A percentile compares a stretch with the other conserved stretches of the same genome.
These are phyloP conservation scores for Dendrobium huoshanense DNA, from an alignment of 106 monocot genomes.

Conservation along the genomic window DNA sequence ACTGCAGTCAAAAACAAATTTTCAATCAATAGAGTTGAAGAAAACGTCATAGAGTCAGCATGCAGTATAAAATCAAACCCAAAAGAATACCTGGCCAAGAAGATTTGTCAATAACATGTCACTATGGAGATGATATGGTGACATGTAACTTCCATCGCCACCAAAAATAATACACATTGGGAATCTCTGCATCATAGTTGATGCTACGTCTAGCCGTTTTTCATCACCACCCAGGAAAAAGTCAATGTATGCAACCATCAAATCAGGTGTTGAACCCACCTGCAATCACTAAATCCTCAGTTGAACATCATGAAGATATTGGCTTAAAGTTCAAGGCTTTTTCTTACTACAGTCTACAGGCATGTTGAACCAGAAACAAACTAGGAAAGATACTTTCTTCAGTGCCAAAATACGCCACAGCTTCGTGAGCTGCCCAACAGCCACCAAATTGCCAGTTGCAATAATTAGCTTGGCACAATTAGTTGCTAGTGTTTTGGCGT, in stretches of 20 bases:
- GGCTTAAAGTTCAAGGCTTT: too few species aligned
- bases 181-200: slow-evolving; percentile 61
- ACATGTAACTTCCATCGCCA: slow-evolving; percentile 94
- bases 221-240: slow-evolving; percentile 98
- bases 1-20: slow-evolving; percentile 30
- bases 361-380: too few species aligned
- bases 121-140: slow-evolving; percentile 78
- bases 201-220: slow-evolving; percentile 59
- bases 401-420: too few species aligned
- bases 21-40: slow-evolving; percentile 5
- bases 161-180: slow-evolving; percentile 93
- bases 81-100: slow-evolving; percentile 65
- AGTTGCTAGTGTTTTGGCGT: too few species aligned
- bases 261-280: slow-evolving; percentile 95
- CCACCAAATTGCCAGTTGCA: too few species aligned
- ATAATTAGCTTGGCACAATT: too few species aligned
- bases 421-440: too few species aligned
- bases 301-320: neutral
- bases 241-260: slow-evolving; percentile 93
- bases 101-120: slow-evolving; percentile 81
- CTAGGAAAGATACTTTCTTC: too few species aligned
- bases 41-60: neutral
- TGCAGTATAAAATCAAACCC: slow-evolving; percentile 2
- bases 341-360: too few species aligned
- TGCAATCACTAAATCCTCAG: slow-evolving; percentile 20